Evolutionary conservation across 495 filamentous ascomycete species (phyloP).

Genomic region (Cairneyella variabilis): DNA sequence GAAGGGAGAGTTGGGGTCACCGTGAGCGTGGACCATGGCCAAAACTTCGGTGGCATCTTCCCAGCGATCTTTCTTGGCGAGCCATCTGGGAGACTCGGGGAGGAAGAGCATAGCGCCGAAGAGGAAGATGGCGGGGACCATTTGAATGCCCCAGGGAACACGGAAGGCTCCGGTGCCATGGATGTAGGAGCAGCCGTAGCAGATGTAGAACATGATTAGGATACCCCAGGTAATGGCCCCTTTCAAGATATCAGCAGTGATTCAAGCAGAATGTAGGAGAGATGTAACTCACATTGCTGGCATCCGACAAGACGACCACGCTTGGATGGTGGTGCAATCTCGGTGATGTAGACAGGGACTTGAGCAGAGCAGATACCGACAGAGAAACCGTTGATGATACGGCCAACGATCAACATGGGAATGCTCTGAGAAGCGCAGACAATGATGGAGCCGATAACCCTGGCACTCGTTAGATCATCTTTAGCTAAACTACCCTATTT

Average conservation of each 20-base stretch:
- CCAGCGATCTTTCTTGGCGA: slow-evolving; percentile 70
- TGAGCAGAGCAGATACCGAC: slow-evolving; percentile 78
- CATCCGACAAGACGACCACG: slow-evolving; percentile 67
- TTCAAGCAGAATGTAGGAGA: background rate
- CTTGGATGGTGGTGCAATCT: slow-evolving; percentile 64
- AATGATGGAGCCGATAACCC: slow-evolving; percentile 63
- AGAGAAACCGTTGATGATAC: slow-evolving; percentile 71
- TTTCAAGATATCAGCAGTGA: background rate
- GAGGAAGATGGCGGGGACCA: slow-evolving; percentile 64
- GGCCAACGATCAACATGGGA: slow-evolving; percentile 67
- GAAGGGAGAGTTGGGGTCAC: slow-evolving; percentile 56
- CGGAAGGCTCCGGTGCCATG: slow-evolving; percentile 58
- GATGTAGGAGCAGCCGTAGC: slow-evolving; percentile 70
- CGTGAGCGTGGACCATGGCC: slow-evolving; percentile 62
- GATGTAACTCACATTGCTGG: slow-evolving; percentile 51
- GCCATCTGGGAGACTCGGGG: slow-evolving; percentile 76
- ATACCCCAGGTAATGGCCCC: slow-evolving; percentile 80
- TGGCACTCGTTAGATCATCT: too few species aligned
- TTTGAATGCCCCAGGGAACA: slow-evolving; percentile 74
- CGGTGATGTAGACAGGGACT: slow-evolving; percentile 76
- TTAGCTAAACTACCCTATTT: too few species aligned
- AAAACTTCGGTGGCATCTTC: slow-evolving; percentile 63
- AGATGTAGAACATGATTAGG: slow-evolving; percentile 78
- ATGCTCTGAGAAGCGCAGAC: slow-evolving; percentile 70
- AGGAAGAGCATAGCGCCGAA: slow-evolving; percentile 60